Conservation (phyloP, 768 basidiomycete genomes). For the Suillus luteus region DNA sequence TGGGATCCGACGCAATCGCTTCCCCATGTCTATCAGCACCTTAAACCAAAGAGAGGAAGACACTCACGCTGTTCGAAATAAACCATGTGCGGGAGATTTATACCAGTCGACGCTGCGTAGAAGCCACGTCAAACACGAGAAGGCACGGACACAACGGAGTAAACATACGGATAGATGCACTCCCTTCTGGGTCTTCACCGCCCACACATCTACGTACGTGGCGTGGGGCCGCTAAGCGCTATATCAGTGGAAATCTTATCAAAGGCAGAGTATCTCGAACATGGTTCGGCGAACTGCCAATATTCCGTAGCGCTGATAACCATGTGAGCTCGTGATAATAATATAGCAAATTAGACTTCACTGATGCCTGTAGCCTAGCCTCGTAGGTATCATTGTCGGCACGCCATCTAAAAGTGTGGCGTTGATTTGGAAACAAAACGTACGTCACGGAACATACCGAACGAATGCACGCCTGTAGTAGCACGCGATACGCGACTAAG, state of each 20-base stretch:
- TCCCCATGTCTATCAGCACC: conserved; percentile 10
- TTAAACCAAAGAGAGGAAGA: conserved; percentile 11
- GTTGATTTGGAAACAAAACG: not conserved
- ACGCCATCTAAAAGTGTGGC: conserved; percentile 45
- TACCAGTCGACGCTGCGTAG: conserved; percentile 45
- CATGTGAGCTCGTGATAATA: conserved; percentile 17
- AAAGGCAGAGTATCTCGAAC: conserved; percentile 22
- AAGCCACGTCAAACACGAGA: conserved; percentile 1
- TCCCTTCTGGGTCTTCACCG: conserved; percentile 50
- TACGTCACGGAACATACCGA: conserved; percentile 31
- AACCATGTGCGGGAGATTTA: conserved; percentile 46
- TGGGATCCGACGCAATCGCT: conserved; percentile 36
- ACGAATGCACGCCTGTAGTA: conserved; percentile 43
- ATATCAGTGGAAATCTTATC: not conserved
- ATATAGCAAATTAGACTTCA: conserved; percentile 19
- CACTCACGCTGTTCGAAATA: conserved; percentile 49
- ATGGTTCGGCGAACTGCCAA: conserved; percentile 50
- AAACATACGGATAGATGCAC: conserved; percentile 46
- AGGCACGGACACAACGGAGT: not conserved
- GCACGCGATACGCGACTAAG: conserved; percentile 9
- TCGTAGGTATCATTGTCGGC: conserved; percentile 49
- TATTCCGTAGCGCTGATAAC: conserved; percentile 40
- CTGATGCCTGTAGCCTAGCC: conserved; percentile 50
- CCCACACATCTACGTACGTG: conserved; percentile 45
- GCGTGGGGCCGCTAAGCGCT: conserved; percentile 28